Conservation (phyloP, 768 basidiomycete genomes). For the Phylloporus sp. region DNA sequence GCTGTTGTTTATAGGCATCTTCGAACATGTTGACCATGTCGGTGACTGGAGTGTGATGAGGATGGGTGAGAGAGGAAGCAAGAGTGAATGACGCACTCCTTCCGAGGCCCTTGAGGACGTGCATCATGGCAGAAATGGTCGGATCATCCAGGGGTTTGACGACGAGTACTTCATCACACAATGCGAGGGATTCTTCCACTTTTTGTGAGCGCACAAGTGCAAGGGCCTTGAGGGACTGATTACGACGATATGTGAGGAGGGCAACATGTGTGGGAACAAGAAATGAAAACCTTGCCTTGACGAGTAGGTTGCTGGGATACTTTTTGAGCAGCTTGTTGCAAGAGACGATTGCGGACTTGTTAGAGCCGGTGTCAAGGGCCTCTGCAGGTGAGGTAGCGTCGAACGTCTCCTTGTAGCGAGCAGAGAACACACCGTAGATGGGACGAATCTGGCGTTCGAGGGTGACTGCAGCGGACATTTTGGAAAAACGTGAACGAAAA, state of each 20-base stretch:
- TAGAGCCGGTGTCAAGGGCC: conserved; percentile 80
- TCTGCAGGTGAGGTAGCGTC: conserved; percentile 41
- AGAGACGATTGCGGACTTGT: conserved; percentile 79
- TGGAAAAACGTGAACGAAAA: not conserved
- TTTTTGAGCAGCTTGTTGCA: conserved; percentile 90
- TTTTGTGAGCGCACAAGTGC: conserved; percentile 83
- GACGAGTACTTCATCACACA: conserved; percentile 79
- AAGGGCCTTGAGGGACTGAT: conserved; percentile 77
- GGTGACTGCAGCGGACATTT: conserved; percentile 51
- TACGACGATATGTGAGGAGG: conserved; percentile 13
- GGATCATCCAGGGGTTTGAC: conserved; percentile 69
- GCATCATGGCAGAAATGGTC: conserved; percentile 77
- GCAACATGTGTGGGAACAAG: not conserved
- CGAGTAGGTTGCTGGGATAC: conserved; percentile 65
- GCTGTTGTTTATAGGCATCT: conserved; percentile 78
- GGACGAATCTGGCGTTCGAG: conserved; percentile 81
- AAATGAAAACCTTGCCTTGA: conserved; percentile 50
- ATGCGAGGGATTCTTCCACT: conserved; percentile 72
- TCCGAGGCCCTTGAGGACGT: conserved; percentile 75
- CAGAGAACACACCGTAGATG: conserved; percentile 64
- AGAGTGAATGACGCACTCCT: conserved; percentile 41
- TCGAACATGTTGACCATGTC: conserved; percentile 86
- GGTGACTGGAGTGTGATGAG: conserved; percentile 42
- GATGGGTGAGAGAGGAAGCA: not conserved
- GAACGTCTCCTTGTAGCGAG: conserved; percentile 1